Base-by-base conservation (phyloP, 176 grass and related monocot species). In the Musa acuminata region DNA sequence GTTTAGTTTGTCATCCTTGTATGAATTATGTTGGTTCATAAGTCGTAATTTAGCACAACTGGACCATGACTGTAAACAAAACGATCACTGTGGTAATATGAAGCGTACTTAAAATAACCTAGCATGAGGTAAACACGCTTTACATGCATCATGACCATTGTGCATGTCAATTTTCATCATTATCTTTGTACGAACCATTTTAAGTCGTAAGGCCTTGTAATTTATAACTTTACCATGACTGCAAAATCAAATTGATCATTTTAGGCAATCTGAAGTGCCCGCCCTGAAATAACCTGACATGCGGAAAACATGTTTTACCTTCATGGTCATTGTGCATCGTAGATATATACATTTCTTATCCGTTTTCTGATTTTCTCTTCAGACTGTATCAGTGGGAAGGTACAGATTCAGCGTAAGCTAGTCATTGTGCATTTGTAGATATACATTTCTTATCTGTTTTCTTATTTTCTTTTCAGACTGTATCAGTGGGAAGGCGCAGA, bases 361-460 rank as follows among this genome's bases (percentile, higher is more conserved):
- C 8, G 78, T 80, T 24, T 78, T 63, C 58, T 17, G 19, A 69
- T 19, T 69, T 90, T 93, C 24, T 70, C 86, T 93, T 58, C 85
- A 91, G 93, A 80, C 77, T 9, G 82, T 97, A 14, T 97, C 93
- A 26, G 80, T 97, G 1, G 93, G 93, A 79, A 83, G 90, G 72
- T 73, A 81, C 63, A 90, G 84, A 83, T 88, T 97, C 53, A 82
- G 90, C 69, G 93, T 87, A 14, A 62, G 82, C 51, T 89, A 19
- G 35, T 58, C 65, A 64, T 49, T 75, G n/a, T 4, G 29, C 64
- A 54, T 77, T 23, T 60, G 71, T 69, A 75, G 9, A 5, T 35
- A 73, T 22, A 14, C 57, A 59, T 43, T 10, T 14, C 67, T 72
- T 50, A 63, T 80, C 35, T 6, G 80, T 80, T 24, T 78, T 63